phyloP scores from a whole-genome alignment of 2,329 filamentous ascomycete species.

The Geosmithia flava region DNA sequence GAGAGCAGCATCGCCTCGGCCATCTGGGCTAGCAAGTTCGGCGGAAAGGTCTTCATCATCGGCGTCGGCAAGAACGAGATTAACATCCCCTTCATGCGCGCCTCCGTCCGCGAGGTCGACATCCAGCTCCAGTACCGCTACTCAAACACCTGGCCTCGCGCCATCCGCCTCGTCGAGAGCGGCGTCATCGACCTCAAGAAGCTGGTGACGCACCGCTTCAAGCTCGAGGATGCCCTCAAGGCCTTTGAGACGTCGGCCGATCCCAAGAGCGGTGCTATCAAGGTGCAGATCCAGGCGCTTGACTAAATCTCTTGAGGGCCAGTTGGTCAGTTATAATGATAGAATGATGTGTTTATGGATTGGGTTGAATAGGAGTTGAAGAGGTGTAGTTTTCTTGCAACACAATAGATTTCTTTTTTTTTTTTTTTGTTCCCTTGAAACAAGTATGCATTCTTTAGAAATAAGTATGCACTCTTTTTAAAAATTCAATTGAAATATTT shows the following conservation, averaged over 20 bases:
- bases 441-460: no score
- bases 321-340: no score
- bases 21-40: slow-evolving; percentile 87
- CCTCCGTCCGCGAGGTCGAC: slow-evolving; percentile 85
- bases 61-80: slow-evolving; percentile 94
- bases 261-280: slow-evolving; percentile 89
- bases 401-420: no score
- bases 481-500: no score
- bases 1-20: slow-evolving; percentile 78
- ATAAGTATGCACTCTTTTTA: no score
- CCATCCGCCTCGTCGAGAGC: slow-evolving; percentile 76
- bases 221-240: slow-evolving; percentile 73
- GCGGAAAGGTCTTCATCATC: slow-evolving; percentile 93
- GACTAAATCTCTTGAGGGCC: slow-evolving; percentile 21
- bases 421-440: no score
- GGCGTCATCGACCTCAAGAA: slow-evolving; percentile 71
- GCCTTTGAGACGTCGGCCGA: slow-evolving; percentile 84
- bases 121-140: slow-evolving; percentile 96
- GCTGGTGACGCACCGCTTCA: slow-evolving; percentile 80
- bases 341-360: neutral
- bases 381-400: neutral
- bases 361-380: slow-evolving; percentile 1
- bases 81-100: slow-evolving; percentile 87
- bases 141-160: slow-evolving; percentile 89
- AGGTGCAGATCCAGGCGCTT: slow-evolving; percentile 81